Conservation (phyloP, 75 land plant genomes). For the Pseudotsuga menziesii region DNA sequence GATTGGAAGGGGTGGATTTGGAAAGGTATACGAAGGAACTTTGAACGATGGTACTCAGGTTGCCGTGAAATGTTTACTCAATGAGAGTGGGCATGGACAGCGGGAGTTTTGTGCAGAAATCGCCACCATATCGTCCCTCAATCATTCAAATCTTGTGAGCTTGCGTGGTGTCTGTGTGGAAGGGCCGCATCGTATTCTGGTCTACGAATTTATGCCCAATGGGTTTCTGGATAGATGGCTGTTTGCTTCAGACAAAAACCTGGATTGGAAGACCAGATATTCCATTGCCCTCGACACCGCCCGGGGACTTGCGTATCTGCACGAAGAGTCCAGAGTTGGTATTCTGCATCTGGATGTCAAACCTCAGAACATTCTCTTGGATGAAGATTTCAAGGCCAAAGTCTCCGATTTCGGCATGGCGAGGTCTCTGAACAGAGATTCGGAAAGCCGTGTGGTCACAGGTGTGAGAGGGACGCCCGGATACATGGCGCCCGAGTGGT, state of each 20-base stretch:
- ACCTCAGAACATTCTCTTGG: conserved; percentile 32
- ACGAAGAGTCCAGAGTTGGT: background rate
- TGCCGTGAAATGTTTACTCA: conserved; percentile 25
- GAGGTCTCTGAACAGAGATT: conserved; percentile 7
- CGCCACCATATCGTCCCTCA: conserved; percentile 8
- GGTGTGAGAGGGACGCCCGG: conserved; percentile 26
- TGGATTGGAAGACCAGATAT: no score
- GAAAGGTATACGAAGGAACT: conserved; percentile 10
- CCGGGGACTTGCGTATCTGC: no score
- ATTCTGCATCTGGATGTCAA: conserved; percentile 32
- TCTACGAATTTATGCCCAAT: background rate
- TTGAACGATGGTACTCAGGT: conserved; percentile 23
- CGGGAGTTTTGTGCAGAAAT: conserved; percentile 20
- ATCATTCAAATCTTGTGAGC: conserved; percentile 25
- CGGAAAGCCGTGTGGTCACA: conserved; percentile 20
- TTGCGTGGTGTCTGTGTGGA: conserved; percentile 21
- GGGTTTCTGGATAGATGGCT: no score
- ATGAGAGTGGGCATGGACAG: conserved; percentile 15
- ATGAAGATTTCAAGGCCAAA: conserved; percentile 23
- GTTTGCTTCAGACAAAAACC: no score
- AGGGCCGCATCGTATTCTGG: background rate
- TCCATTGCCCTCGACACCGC: no score
- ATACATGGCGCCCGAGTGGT: conserved; percentile 30
- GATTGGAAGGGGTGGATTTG: conserved; percentile 7
- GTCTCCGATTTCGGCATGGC: conserved; percentile 34